Evolutionary conservation across 345 rosid genomes (phyloP).

Genomic region (Eucalyptus polyanthemos): DNA sequence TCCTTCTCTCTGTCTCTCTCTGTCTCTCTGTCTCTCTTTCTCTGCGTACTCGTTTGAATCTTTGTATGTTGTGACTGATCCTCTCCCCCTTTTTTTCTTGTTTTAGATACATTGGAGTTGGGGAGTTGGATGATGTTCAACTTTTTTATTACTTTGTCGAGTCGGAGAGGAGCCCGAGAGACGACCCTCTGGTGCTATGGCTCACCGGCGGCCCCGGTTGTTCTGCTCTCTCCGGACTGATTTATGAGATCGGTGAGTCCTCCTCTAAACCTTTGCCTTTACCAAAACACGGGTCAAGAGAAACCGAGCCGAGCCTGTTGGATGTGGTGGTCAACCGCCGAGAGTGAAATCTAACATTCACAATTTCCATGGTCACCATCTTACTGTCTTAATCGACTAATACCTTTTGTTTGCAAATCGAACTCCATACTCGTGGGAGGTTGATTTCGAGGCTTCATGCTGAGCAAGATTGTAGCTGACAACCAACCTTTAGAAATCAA

Average conservation of each 20-base stretch:
- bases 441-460: not conserved
- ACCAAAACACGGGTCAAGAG: not conserved
- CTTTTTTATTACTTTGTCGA: conserved; percentile 9
- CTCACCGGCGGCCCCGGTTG: conserved; percentile 21
- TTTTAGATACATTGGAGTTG: conserved; percentile 10
- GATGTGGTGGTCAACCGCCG: not conserved
- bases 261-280: not conserved
- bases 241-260: conserved; percentile 2
- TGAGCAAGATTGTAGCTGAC: accelerated
- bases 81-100: not conserved
- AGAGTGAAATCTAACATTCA: not conserved
- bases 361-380: accelerated
- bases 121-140: conserved; percentile 3
- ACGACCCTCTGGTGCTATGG: conserved; percentile 15
- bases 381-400: not conserved
- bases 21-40: not conserved
- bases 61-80: not conserved
- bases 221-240: conserved; percentile 3
- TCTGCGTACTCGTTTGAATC: not conserved
- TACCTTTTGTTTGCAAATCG: not conserved
- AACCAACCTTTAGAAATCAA: not conserved
- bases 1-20: too few species aligned
- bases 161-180: conserved; percentile 4
- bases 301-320: not conserved
- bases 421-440: not conserved